A percentile compares a stretch with the other conserved stretches of the same genome.
Conservation (phyloP, 2,329 filamentous ascomycete species). For the Aspergillus fischeri region DNA sequence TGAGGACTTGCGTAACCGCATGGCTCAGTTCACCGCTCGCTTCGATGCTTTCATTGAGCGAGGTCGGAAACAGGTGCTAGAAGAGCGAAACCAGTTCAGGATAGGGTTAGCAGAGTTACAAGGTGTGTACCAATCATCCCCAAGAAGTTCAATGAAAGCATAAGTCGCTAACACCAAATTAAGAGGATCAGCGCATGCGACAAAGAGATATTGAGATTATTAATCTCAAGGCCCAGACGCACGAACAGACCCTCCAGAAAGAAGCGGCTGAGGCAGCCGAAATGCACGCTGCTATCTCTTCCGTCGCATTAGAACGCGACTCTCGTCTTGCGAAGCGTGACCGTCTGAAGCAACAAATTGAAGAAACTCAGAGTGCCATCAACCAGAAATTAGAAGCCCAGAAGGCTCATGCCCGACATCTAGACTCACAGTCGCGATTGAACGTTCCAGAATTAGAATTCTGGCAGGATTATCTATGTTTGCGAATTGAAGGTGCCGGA, state of each 20-base stretch:
- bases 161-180: constrained; percentile 1
- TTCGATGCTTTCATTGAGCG: constrained; percentile 95
- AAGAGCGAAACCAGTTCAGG: constrained; percentile 91
- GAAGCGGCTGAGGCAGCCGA: constrained; percentile 60
- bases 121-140: constrained; percentile 51
- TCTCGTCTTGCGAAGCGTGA: constrained; percentile 53
- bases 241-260: constrained; percentile 54
- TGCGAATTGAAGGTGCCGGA: constrained; percentile 85
- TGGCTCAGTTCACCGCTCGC: constrained; percentile 83
- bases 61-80: constrained; percentile 80
- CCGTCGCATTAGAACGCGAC: constrained; percentile 54
- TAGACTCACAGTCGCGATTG: constrained; percentile 79
- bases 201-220: constrained; percentile 80
- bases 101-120: constrained; percentile 86
- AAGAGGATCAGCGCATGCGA: constrained; percentile 89
- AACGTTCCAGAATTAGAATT: constrained; percentile 94
- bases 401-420: constrained; percentile 56
- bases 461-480: constrained; percentile 86
- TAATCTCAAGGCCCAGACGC: constrained; percentile 52
- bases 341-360: constrained; percentile 53
- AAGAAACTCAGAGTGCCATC: constrained; percentile 45
- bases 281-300: constrained; percentile 58
- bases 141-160: constrained; percentile 1
- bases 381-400: constrained; percentile 44
- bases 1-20: constrained; percentile 89